Conservation (phyloP, 441 rosid species). For the Iberis amara region DNA sequence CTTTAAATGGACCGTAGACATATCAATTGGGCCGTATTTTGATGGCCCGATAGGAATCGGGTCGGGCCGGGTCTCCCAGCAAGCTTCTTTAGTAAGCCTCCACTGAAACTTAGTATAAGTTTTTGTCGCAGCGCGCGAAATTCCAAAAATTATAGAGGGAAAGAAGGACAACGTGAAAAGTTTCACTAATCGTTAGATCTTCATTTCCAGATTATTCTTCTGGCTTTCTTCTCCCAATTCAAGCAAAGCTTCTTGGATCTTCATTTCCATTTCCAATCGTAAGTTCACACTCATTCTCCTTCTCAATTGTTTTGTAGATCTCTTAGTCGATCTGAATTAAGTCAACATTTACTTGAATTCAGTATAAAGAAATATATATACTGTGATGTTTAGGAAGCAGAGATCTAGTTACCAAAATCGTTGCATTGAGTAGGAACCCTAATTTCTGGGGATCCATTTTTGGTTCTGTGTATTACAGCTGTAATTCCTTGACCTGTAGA, state of each 20-base stretch:
- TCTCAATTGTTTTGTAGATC: neutral
- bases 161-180: neutral
- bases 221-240: neutral
- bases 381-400: no score
- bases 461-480: no score
- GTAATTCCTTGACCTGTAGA: slow-evolving; percentile 24
- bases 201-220: neutral
- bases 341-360: neutral
- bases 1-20: no score
- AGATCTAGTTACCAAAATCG: no score
- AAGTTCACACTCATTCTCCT: slow-evolving; percentile 14
- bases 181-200: neutral
- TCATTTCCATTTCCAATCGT: slow-evolving; percentile 5
- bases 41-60: neutral
- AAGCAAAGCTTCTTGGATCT: slow-evolving; percentile 4
- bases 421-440: no score
- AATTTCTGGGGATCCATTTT: no score
- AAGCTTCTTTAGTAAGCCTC: slow-evolving; percentile 30
- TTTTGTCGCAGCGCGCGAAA: slow-evolving; percentile 28
- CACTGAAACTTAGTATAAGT: neutral
- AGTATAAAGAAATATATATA: no score
- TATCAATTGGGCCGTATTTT: neutral
- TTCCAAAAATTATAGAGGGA: slow-evolving; percentile 26
- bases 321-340: neutral
- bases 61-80: slow-evolving; percentile 9